These are phyloP conservation scores for Nigrograna mackinnonii DNA, from an alignment of 2,329 filamentous ascomycete genomes.

Conservation along the genomic window DNA sequence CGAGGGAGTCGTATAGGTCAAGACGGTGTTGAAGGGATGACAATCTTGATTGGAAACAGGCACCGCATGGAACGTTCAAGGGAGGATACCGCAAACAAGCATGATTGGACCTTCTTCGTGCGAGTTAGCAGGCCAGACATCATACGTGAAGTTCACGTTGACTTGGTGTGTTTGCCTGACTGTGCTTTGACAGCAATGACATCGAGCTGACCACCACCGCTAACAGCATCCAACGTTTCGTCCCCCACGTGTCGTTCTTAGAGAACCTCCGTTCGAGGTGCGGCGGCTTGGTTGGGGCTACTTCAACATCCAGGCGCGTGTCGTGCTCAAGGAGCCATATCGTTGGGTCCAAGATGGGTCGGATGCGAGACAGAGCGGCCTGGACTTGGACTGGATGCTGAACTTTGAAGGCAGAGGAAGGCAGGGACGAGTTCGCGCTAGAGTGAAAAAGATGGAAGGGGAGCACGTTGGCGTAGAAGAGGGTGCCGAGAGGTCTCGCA, in stretches of 20 bases:
- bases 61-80: constrained; percentile 26
- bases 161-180: constrained; percentile 20
- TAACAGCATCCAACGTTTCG: constrained; percentile 48
- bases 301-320: constrained; percentile 44
- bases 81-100: constrained; percentile 11
- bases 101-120: constrained; percentile 53
- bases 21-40: constrained; percentile 42
- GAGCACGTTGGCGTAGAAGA: constrained; percentile 25
- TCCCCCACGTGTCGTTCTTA: constrained; percentile 36
- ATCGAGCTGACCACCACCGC: neutral
- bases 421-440: constrained; percentile 45
- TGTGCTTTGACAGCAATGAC: too few relatives aligned
- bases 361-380: constrained; percentile 31
- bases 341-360: constrained; percentile 47
- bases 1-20: constrained; percentile 21
- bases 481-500: constrained; percentile 27
- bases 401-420: constrained; percentile 46
- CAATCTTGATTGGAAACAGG: constrained; percentile 50
- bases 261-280: constrained; percentile 44
- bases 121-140: constrained; percentile 47
- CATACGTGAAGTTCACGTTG: constrained; percentile 47
- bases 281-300: constrained; percentile 46
- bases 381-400: constrained; percentile 47
- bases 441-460: constrained; percentile 37
- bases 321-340: constrained; percentile 49